phyloP scores from a whole-genome alignment of 208 protist genomes.

The Crithidia brevicula region DNA sequence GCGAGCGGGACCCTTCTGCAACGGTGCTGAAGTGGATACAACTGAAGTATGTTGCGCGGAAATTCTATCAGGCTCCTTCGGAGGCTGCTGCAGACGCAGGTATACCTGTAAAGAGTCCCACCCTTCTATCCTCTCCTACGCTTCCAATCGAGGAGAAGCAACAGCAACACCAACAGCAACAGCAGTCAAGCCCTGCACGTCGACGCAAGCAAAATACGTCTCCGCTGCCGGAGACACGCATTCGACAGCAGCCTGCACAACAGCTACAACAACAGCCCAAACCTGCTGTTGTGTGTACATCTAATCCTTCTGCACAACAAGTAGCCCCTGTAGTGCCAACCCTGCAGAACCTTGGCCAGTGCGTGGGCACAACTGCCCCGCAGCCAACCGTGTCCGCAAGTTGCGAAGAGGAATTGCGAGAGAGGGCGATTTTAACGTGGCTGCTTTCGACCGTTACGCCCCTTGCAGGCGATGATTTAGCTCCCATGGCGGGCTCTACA shows the following conservation, averaged over 20 bases:
- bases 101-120: neutral
- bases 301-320: no score
- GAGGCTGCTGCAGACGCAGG: neutral
- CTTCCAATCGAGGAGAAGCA: neutral
- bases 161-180: constrained; percentile 6
- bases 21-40: constrained; percentile 67
- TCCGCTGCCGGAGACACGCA: no score
- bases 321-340: no score
- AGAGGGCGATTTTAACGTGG: constrained; percentile 26
- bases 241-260: no score
- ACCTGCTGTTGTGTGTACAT: no score
- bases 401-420: no score
- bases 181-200: no score
- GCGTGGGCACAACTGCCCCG: no score
- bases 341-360: no score
- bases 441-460: constrained; percentile 3
- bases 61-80: constrained; percentile 33
- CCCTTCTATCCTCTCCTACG: neutral
- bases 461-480: neutral
- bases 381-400: neutral
- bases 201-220: no score
- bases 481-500: neutral
- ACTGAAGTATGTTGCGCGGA: constrained; percentile 72
- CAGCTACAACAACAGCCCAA: no score
- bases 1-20: constrained; percentile 35